These are phyloP conservation scores for Monilinia aucupariae DNA, from an alignment of 2,329 filamentous ascomycete species.

Conservation along the genomic window DNA sequence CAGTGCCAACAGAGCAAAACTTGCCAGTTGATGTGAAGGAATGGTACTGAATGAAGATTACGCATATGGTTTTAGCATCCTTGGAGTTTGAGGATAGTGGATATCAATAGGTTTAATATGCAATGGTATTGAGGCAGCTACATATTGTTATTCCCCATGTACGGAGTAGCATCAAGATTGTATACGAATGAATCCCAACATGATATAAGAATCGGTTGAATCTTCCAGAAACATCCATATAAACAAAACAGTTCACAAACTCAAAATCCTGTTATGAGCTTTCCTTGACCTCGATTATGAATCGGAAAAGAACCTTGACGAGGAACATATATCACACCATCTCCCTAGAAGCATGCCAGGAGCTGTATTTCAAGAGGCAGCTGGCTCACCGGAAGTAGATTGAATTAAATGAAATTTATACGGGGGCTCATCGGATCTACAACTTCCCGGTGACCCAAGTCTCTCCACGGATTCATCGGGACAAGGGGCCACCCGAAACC, in stretches of 20 bases:
- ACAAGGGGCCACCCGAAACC: no score
- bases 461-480: no score
- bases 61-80: neutral
- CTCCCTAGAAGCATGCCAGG: no score
- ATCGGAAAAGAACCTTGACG: no score
- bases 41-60: neutral
- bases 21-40: conserved; percentile 45
- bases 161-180: neutral
- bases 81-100: neutral
- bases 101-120: neutral
- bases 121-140: neutral
- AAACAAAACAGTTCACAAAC: neutral
- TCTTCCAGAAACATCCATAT: neutral
- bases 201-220: neutral
- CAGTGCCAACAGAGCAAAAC: conserved; percentile 47
- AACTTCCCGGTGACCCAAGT: neutral
- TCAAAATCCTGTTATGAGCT: neutral
- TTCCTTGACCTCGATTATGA: neutral
- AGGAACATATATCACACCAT: no score
- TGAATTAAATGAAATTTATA: neutral
- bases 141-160: neutral
- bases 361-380: no score
- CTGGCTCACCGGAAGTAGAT: no score
- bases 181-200: neutral
- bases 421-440: neutral